Conservation (phyloP, 1,284 basidiomycete species). For the Tylopilus orsonianus region DNA sequence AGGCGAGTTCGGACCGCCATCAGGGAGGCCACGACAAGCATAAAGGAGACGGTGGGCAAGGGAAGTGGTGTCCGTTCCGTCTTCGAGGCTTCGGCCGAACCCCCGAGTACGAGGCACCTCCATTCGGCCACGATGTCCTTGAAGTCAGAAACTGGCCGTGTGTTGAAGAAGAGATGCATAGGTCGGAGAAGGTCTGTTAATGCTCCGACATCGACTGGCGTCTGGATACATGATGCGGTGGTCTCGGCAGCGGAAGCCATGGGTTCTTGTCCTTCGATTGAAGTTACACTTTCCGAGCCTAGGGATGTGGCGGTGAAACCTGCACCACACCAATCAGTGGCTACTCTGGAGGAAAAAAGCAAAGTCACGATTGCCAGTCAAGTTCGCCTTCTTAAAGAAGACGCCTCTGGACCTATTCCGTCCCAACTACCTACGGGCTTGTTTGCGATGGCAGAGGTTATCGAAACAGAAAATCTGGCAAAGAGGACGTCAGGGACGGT, state of each 20-base stretch:
- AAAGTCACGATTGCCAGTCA: conserved; percentile 21
- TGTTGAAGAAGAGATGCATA: conserved; percentile 57
- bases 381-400: conserved; percentile 7
- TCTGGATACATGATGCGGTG: conserved; percentile 53
- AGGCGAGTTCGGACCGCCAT: conserved; percentile 21
- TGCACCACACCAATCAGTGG: conserved; percentile 27
- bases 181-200: conserved; percentile 50
- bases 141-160: conserved; percentile 34
- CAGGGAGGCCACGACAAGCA: conserved; percentile 17
- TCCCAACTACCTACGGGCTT: no score
- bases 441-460: no score
- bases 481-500: no score
- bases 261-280: conserved; percentile 20
- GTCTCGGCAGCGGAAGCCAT: conserved; percentile 42
- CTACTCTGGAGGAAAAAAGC: conserved; percentile 19
- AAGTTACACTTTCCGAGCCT: conserved; percentile 19
- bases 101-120: conserved; percentile 3
- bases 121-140: not conserved
- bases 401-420: not conserved
- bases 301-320: conserved; percentile 10
- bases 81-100: conserved; percentile 14
- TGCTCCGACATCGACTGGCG: conserved; percentile 34
- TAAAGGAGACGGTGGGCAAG: conserved; percentile 28
- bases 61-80: conserved; percentile 31
- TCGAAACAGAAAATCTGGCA: no score